Evolutionary conservation across 345 rosid species (phyloP), one percentile per base, ranked within the genome.

Genomic region (Iberis pinnata): DNA sequence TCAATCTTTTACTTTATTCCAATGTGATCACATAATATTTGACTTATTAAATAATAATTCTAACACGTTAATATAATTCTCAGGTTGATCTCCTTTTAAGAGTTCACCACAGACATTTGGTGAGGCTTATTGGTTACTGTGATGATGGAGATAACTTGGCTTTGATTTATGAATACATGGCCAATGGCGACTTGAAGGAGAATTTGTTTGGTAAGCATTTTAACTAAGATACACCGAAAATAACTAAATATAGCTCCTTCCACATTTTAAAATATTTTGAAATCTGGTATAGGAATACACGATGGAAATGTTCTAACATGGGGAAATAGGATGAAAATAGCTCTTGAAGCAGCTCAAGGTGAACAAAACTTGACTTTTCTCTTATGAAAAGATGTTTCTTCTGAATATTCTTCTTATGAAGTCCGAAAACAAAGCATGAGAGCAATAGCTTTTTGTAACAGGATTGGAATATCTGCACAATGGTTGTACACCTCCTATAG

Each of bases 321-420:
- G 82, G 74, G 63, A 59, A 61, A 53, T 22, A 77, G 86, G 9
- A 50, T 77, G 47, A 44, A 56, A 29, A 77, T 77, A 49, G 77
- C 81, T 42, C 31, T 70, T 42, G 83, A 71, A 43, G 70, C 78
- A 32, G 83, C 78, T 33, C 78, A 75, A 77, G 86, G 86, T 77
- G 15, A 52, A 22, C 24, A 40, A 41, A 38, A n/a, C 8, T 18
- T 6, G 0, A 17, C 39, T 36, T 64, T n/a, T 12, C 15, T 12
- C 8, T 31, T 19, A 33, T 27, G 36, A 9, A 27, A n/a, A n/a
- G n/a, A n/a, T n/a, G n/a, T 12, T 18, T 12, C 8, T 31, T 19
- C 43, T 27, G 36, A 9, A 27, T 13, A 8, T 43, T 47, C 5
- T 27, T n/a, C 6, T 5, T 24, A 14, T 26, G 49, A 26, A 36